Percentiles rank a stretch among this genome's conserved stretches.
Evolutionary conservation across 805 yeast genomes (phyloP).

Genomic region (Pichia eremophila): DNA sequence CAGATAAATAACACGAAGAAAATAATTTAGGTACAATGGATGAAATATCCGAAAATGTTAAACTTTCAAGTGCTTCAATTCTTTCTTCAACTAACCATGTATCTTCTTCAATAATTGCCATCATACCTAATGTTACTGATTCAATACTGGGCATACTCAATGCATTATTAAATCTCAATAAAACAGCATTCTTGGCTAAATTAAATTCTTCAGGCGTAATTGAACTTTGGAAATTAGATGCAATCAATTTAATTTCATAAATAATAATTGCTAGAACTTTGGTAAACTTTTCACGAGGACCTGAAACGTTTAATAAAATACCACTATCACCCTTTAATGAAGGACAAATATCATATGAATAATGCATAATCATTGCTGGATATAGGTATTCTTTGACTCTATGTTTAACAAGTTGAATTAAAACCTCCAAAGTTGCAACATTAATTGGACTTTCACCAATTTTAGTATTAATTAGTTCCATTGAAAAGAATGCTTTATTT

Average conservation of each 20-base stretch:
- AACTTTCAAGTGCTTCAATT: conserved; percentile 43
- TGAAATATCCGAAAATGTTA: conserved; percentile 30
- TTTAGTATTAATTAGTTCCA: conserved; percentile 32
- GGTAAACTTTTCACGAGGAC: conserved; percentile 35
- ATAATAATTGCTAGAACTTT: conserved; percentile 28
- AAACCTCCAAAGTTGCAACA: conserved; percentile 43
- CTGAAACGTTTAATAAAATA: conserved; percentile 43
- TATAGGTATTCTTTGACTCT: conserved; percentile 36
- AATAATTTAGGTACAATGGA: conserved; percentile 24
- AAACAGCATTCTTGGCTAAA: conserved; percentile 37
- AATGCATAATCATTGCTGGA: conserved; percentile 45
- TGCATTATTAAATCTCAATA: conserved; percentile 39
- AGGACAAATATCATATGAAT: conserved; percentile 47
- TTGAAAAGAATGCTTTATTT: conserved; percentile 32
- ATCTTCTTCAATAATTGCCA: conserved; percentile 46
- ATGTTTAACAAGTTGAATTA: conserved; percentile 38
- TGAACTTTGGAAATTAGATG: conserved; percentile 3
- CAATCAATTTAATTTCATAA: conserved; percentile 21
- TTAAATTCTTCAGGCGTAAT: conserved; percentile 31
- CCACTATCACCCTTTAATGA: conserved; percentile 47
- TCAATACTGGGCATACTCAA: conserved; percentile 35
- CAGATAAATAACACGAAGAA: conserved; percentile 25
- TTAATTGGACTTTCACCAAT: conserved; percentile 28
- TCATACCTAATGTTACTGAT: conserved; percentile 39
- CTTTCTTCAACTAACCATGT: conserved; percentile 48